Evolutionary conservation across 2,329 filamentous ascomycete species (phyloP).

Genomic region (Penicillium decumbens): DNA sequence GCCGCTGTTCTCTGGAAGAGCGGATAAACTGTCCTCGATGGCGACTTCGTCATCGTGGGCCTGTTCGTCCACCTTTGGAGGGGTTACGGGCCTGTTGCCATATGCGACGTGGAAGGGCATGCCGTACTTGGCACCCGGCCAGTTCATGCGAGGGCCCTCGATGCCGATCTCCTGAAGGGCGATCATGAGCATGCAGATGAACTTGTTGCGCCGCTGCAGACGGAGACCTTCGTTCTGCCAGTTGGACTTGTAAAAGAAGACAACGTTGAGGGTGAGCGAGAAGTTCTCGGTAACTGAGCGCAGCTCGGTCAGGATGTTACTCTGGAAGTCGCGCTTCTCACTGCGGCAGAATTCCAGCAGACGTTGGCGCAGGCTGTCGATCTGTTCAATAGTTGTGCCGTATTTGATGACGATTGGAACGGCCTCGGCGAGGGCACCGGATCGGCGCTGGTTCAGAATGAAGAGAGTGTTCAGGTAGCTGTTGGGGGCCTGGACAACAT

Average conservation of each 20-base stretch:
- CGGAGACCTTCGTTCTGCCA: constrained; percentile 93
- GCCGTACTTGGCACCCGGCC: constrained; percentile 62
- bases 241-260: constrained; percentile 97
- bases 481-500: constrained; percentile 93
- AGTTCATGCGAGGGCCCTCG: constrained; percentile 72
- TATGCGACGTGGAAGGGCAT: constrained; percentile 63
- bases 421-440: constrained; percentile 80
- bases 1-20: constrained; percentile 31
- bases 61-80: constrained; percentile 44
- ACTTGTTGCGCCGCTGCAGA: constrained; percentile 86
- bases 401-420: constrained; percentile 81
- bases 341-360: constrained; percentile 76
- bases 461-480: constrained; percentile 88
- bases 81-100: constrained; percentile 42
- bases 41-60: constrained; percentile 39
- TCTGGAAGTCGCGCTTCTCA: constrained; percentile 86
- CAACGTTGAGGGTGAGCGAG: constrained; percentile 80
- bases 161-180: constrained; percentile 79
- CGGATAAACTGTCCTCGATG: constrained; percentile 14
- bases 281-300: constrained; percentile 75
- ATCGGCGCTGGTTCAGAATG: constrained; percentile 90
- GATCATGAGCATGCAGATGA: constrained; percentile 85
- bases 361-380: constrained; percentile 72
- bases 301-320: constrained; percentile 81
- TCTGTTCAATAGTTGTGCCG: constrained; percentile 75